These are phyloP conservation scores for Globisporangium lucens DNA, from an alignment of 352 stramenopile species.

Conservation along the genomic window DNA sequence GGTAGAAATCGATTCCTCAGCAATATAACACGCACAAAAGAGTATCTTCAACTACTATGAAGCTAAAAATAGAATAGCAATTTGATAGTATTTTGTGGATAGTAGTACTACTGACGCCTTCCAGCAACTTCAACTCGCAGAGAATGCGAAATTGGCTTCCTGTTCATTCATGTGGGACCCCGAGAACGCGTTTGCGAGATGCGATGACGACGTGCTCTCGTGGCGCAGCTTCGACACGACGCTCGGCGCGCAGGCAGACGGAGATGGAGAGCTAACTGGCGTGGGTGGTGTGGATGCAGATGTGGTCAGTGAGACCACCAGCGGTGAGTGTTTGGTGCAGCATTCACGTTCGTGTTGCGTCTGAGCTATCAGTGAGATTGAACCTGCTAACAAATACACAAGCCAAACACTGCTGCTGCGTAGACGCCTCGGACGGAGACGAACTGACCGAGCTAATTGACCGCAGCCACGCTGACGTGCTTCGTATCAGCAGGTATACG, in stretches of 20 bases:
- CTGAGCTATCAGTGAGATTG: no score
- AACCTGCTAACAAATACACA: no score
- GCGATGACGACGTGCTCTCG: constrained; percentile 37
- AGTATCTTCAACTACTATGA: no score
- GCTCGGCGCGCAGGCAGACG: constrained; percentile 6
- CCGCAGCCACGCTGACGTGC: background rate
- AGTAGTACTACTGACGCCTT: background rate
- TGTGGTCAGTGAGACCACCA: constrained; percentile 16
- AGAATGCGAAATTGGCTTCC: background rate
- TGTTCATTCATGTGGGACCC: constrained; percentile 12
- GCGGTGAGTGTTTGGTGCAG: background rate
- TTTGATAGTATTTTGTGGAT: no score
- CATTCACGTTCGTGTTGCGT: background rate
- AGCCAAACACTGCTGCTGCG: background rate
- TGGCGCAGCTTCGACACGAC: constrained; percentile 37
- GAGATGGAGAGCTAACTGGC: background rate
- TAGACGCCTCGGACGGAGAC: constrained; percentile 27
- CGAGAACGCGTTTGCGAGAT: constrained; percentile 7
- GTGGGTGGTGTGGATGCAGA: background rate
- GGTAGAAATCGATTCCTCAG: no score
- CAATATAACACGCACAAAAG: no score
- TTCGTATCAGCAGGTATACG: background rate
- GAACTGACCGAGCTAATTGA: constrained; percentile 27
- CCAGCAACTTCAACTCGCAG: constrained; percentile 1
- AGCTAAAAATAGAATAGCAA: no score